Percentiles rank a stretch among this genome's conserved stretches.
These are phyloP conservation scores for Leishmania guyanensis DNA, from an alignment of 208 protist species.

Conservation along the genomic window DNA sequence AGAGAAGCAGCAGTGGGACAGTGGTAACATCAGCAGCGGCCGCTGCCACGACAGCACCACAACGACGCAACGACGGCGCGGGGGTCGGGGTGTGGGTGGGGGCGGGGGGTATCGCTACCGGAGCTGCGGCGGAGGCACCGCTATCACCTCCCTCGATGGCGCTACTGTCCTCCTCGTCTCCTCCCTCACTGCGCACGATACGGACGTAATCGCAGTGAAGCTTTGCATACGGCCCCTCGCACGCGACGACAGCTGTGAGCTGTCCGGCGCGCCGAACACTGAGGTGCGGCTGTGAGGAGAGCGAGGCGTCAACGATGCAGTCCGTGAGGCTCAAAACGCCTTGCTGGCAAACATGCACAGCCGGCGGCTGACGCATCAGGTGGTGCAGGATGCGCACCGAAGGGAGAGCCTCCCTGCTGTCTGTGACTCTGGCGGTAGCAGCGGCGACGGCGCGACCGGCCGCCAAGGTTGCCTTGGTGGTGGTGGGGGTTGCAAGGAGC, in stretches of 20 bases:
- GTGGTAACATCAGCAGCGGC: neutral
- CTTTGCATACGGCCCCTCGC: constrained; percentile 25
- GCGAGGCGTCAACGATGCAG: constrained; percentile 23
- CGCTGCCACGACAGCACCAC: neutral
- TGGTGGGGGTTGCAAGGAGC: neutral
- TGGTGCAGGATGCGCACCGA: neutral
- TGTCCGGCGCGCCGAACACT: neutral
- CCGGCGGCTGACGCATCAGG: constrained; percentile 5
- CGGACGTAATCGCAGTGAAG: constrained; percentile 28
- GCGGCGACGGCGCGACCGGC: neutral
- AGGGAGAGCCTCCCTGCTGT: neutral
- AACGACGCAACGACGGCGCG: neutral
- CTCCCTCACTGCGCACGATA: constrained; percentile 1
- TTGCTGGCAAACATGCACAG: constrained; percentile 29
- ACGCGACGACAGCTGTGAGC: constrained; percentile 9
- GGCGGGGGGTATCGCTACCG: neutral
- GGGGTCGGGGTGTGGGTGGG: neutral
- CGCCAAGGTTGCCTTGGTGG: neutral
- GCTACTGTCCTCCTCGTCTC: constrained; percentile 3
- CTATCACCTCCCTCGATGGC: neutral
- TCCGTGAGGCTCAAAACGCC: constrained; percentile 23
- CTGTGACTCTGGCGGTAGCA: neutral
- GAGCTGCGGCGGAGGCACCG: neutral
- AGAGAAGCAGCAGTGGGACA: constrained; percentile 15
- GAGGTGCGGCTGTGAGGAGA: constrained; percentile 3